Conservation (phyloP, 176 grass and related monocot species). For the Oryza nivara region DNA sequence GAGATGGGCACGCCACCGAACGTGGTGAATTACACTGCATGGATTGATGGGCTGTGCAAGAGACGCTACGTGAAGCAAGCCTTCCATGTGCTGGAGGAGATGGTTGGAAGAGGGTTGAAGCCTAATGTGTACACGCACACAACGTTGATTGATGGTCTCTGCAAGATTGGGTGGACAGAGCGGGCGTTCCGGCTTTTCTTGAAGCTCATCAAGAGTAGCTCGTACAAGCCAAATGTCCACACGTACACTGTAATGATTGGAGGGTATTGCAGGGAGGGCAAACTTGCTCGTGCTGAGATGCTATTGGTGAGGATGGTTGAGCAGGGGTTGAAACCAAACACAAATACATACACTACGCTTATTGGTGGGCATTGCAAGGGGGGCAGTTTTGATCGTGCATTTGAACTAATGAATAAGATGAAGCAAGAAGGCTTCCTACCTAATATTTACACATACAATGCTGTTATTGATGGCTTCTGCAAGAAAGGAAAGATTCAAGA, state of each 20-base stretch:
- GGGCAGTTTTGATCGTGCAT: conserved; percentile 66
- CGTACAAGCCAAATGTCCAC: conserved; percentile 81
- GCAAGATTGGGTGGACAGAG: conserved; percentile 95
- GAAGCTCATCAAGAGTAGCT: conserved; percentile 81
- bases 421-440: conserved; percentile 55
- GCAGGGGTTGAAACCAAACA: conserved; percentile 69
- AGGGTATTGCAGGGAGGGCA: conserved; percentile 83
- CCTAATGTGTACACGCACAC: conserved; percentile 91
- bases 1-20: conserved; percentile 58
- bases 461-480: conserved; percentile 66
- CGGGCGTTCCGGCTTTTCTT: conserved; percentile 83
- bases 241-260: conserved; percentile 88
- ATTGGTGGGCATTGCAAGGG: conserved; percentile 70
- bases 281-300: conserved; percentile 85
- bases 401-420: conserved; percentile 77
- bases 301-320: conserved; percentile 82
- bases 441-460: conserved; percentile 91
- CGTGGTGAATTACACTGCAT: conserved; percentile 78
- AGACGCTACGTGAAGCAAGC: conserved; percentile 70
- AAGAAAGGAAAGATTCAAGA: conserved; percentile 74
- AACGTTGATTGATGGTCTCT: conserved; percentile 67
- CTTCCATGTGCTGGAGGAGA: conserved; percentile 90
- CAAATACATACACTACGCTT: conserved; percentile 76
- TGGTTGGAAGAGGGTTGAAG: conserved; percentile 72
- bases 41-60: conserved; percentile 78